Percentiles rank a stretch among this genome's conserved stretches.
phyloP scores from a whole-genome alignment of 768 basidiomycete species.

The Flagelloscypha sp. region DNA sequence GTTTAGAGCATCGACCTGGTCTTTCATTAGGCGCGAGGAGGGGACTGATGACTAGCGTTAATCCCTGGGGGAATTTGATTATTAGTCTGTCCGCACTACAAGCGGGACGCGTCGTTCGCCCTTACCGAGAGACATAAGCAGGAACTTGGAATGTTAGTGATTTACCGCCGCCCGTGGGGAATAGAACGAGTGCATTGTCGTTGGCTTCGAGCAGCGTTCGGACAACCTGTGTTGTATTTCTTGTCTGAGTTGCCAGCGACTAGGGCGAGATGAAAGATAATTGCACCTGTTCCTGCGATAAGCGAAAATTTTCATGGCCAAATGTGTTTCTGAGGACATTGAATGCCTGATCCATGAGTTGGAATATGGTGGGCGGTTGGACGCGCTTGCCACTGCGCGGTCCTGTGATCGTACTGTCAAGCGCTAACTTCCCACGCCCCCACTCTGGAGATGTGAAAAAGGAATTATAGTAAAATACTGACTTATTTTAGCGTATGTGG shows the following conservation, averaged over 20 bases:
- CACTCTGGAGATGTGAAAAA: no score
- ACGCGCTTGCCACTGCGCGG: no score
- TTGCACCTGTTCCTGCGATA: conserved; percentile 29
- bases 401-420: no score
- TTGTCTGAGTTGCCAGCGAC: not conserved
- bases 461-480: no score
- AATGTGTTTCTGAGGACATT: conserved; percentile 25
- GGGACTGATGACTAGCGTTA: conserved; percentile 30
- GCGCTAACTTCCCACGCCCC: no score
- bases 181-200: conserved; percentile 33
- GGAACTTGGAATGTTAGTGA: conserved; percentile 30
- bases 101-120: conserved; percentile 3
- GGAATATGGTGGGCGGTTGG: not conserved
- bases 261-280: not conserved
- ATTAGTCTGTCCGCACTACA: not conserved
- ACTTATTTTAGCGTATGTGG: no score
- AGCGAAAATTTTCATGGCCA: conserved; percentile 26
- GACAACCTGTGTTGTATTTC: conserved; percentile 22
- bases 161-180: conserved; percentile 27
- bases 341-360: conserved; percentile 26
- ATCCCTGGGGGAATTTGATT: conserved; percentile 9
- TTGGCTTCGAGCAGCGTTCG: conserved; percentile 28
- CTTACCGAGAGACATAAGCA: conserved; percentile 28
- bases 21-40: conserved; percentile 28
- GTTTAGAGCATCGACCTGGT: conserved; percentile 29